Conservation (phyloP, 768 basidiomycete species). For the Boletus eberwhitei region DNA sequence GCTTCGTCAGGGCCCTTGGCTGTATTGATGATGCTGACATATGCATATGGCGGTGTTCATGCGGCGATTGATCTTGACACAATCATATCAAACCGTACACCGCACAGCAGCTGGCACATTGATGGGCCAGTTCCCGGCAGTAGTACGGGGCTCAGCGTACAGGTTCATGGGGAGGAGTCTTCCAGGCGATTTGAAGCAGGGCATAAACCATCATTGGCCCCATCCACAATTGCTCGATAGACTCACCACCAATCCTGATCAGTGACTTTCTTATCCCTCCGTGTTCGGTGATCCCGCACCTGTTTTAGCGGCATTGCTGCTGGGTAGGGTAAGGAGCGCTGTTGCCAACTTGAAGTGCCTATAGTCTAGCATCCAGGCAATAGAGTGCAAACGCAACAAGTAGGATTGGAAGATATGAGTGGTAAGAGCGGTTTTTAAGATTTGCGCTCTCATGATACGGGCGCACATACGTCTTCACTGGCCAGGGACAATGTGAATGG, state of each 20-base stretch:
- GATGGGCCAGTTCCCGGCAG: background rate
- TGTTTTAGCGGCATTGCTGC: too few relatives aligned
- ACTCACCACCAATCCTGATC: too few relatives aligned
- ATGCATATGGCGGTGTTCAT: background rate
- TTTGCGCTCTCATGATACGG: background rate
- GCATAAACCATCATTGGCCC: too few relatives aligned
- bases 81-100: background rate
- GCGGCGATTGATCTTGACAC: background rate
- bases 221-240: too few relatives aligned
- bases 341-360: too few relatives aligned
- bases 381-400: background rate
- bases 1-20: background rate
- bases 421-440: too few relatives aligned
- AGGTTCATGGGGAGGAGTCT: background rate
- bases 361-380: too few relatives aligned
- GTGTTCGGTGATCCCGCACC: too few relatives aligned
- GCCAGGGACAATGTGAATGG: background rate
- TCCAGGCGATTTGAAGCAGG: background rate
- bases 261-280: too few relatives aligned
- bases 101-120: too few relatives aligned
- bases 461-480: background rate
- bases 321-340: too few relatives aligned
- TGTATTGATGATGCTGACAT: background rate
- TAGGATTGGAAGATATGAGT: background rate
- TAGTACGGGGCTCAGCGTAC: background rate